Evolutionary conservation across 2,329 filamentous ascomycete species (phyloP).

Genomic region (Penicillium capsulatum): DNA sequence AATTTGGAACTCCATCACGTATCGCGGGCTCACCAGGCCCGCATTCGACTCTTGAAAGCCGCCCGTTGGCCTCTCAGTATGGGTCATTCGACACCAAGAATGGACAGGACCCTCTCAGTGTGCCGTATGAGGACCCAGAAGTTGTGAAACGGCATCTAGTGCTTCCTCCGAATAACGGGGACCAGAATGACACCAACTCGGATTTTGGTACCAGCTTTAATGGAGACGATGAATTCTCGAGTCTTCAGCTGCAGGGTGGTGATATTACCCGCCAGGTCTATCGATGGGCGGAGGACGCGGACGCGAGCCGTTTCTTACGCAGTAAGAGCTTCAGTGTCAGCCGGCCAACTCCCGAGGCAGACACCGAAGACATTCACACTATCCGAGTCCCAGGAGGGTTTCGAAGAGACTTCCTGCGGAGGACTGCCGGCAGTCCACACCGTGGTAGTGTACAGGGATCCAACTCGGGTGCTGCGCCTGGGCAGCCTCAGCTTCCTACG

Average conservation of each 20-base stretch:
- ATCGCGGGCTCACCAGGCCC: slow-evolving; percentile 57
- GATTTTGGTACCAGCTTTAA: slow-evolving; percentile 33
- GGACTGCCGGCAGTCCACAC: slow-evolving; percentile 64
- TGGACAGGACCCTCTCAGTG: slow-evolving; percentile 29
- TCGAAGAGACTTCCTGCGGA: slow-evolving; percentile 79
- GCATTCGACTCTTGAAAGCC: slow-evolving; percentile 46
- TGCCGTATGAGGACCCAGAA: slow-evolving; percentile 80
- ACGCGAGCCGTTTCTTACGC: slow-evolving; percentile 60
- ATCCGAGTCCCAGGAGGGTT: slow-evolving; percentile 95
- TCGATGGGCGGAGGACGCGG: slow-evolving; percentile 88
- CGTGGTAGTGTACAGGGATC: slow-evolving; percentile 38
- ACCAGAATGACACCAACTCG: slow-evolving; percentile 30
- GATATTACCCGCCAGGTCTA: slow-evolving; percentile 95
- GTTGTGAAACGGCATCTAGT: slow-evolving; percentile 87
- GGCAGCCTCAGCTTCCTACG: slow-evolving; percentile 67
- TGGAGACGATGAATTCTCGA: slow-evolving; percentile 80
- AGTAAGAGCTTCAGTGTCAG: slow-evolving; percentile 84
- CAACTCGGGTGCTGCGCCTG: slow-evolving; percentile 34
- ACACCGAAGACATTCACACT: slow-evolving; percentile 76
- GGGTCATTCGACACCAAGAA: slow-evolving; percentile 74
- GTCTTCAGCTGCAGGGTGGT: slow-evolving; percentile 84
- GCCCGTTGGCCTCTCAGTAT: slow-evolving; percentile 65
- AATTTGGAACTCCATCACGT: slow-evolving; percentile 44
- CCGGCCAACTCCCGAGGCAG: slow-evolving; percentile 72
- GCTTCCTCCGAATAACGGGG: slow-evolving; percentile 53